These are phyloP conservation scores for Chionographis japonica DNA, from an alignment of 106 monocot genomes.

Conservation along the genomic window DNA sequence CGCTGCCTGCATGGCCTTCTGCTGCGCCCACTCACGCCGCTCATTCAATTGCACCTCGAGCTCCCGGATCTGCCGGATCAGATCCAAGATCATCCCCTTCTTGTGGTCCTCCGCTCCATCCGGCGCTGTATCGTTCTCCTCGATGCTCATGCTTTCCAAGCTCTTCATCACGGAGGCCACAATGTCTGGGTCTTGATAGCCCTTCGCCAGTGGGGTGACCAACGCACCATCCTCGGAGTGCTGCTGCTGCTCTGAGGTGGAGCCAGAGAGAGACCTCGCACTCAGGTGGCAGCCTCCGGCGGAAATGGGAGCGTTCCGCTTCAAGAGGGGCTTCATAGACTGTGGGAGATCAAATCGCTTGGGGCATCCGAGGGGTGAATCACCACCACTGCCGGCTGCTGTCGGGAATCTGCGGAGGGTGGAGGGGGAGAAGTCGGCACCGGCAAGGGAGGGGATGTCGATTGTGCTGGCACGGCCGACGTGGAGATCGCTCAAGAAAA, in stretches of 20 bases:
- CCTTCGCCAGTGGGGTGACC: background rate
- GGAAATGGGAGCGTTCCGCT: conserved; percentile 10
- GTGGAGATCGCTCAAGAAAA: conserved; percentile 75
- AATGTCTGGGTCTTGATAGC: conserved; percentile 21
- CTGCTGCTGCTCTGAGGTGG: background rate
- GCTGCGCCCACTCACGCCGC: conserved; percentile 85
- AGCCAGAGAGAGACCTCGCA: background rate
- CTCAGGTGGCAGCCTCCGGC: conserved; percentile 1
- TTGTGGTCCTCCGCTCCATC: conserved; percentile 36
- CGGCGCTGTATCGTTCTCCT: conserved; percentile 25
- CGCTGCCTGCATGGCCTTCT: conserved; percentile 87
- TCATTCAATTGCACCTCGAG: conserved; percentile 72
- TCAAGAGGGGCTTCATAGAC: conserved; percentile 18
- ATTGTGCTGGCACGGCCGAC: conserved; percentile 43
- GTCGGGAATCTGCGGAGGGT: background rate
- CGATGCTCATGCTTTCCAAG: conserved; percentile 40
- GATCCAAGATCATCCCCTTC: conserved; percentile 51
- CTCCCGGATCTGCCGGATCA: conserved; percentile 54
- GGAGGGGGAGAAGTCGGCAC: background rate
- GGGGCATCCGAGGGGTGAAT: background rate
- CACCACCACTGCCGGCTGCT: background rate
- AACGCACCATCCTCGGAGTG: background rate
- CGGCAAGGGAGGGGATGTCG: conserved; percentile 32
- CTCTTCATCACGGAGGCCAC: conserved; percentile 42
- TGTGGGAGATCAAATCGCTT: background rate